phyloP scores from a whole-genome alignment of 2,329 filamentous ascomycete genomes.

The Lasiodiplodia hormozganensis region DNA sequence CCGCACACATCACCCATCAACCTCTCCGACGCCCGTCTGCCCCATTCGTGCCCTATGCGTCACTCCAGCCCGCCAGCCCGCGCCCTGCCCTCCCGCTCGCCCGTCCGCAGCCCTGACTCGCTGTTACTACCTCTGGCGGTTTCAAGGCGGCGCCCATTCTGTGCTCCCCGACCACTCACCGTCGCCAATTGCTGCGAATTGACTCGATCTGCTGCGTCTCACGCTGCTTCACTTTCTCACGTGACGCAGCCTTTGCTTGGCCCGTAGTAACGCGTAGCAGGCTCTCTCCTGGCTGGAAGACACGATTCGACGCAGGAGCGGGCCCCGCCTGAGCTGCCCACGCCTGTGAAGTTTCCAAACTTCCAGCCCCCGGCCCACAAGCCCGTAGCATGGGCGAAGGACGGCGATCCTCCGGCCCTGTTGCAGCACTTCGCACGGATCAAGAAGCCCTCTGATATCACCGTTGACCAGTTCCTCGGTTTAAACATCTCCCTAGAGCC shows the following conservation, averaged over 20 bases:
- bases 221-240: slow-evolving; percentile 17
- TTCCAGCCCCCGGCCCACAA: slow-evolving; percentile 47
- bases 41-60: slow-evolving; percentile 17
- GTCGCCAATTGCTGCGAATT: not conserved
- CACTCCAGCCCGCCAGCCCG: not conserved
- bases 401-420: slow-evolving; percentile 31
- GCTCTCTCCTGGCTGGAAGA: slow-evolving; percentile 46
- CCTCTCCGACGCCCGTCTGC: slow-evolving; percentile 10
- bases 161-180: not conserved
- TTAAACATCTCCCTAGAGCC: slow-evolving; percentile 52
- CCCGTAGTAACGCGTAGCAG: slow-evolving; percentile 33
- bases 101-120: slow-evolving; percentile 10
- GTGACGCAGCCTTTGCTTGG: slow-evolving; percentile 6
- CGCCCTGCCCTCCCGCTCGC: not conserved
- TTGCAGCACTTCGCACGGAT: slow-evolving; percentile 49
- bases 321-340: slow-evolving; percentile 56
- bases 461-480: slow-evolving; percentile 45
- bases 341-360: slow-evolving; percentile 59
- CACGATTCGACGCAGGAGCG: slow-evolving; percentile 51
- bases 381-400: slow-evolving; percentile 43
- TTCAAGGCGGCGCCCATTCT: slow-evolving; percentile 19
- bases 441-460: slow-evolving; percentile 51
- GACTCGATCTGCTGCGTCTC: slow-evolving; percentile 21
- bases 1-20: not conserved
- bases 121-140: slow-evolving; percentile 13